Percentiles rank a stretch among this genome's conserved stretches.
Evolutionary conservation across 768 basidiomycete species (phyloP).

Genomic region (Cantharellus cinnabarinus): DNA sequence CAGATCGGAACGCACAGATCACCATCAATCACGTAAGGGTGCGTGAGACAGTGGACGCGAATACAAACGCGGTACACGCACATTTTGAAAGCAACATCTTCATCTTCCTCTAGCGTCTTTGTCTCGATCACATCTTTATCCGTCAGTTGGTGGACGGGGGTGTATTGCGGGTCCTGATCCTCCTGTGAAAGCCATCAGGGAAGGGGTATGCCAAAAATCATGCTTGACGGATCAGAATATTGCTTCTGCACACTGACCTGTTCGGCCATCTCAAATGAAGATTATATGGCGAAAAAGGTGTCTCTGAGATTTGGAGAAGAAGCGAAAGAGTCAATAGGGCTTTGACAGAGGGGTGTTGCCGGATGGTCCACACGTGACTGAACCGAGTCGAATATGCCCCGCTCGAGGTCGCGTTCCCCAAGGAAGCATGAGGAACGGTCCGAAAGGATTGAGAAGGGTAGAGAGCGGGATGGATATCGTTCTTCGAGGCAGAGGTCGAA

Average conservation of each 20-base stretch:
- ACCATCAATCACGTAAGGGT: neutral
- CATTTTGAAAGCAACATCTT: slow-evolving; percentile 91
- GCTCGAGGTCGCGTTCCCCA: slow-evolving; percentile 7
- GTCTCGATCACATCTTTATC: slow-evolving; percentile 88
- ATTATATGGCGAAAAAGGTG: no score
- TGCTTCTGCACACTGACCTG: no score
- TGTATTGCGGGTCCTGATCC: slow-evolving; percentile 77
- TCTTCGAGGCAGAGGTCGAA: slow-evolving; percentile 12
- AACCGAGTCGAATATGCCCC: slow-evolving; percentile 2
- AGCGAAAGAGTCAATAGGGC: no score
- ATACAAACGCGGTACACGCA: slow-evolving; percentile 23
- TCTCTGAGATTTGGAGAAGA: no score
- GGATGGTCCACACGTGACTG: no score
- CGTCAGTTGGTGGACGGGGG: slow-evolving; percentile 91
- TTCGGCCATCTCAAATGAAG: no score
- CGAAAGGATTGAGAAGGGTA: slow-evolving; percentile 18
- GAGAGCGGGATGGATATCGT: slow-evolving; percentile 1
- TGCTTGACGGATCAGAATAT: no score
- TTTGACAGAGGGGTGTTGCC: no score
- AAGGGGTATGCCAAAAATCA: no score
- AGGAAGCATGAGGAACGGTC: slow-evolving; percentile 15
- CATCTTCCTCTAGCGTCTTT: slow-evolving; percentile 90
- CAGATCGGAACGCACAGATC: neutral
- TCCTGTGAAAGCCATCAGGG: slow-evolving; percentile 26
- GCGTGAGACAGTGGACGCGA: neutral